A percentile compares a stretch with the other conserved stretches of the same genome.
Evolutionary conservation across 164 flowering plant species (phyloP).

Genomic region (Piper betle): DNA sequence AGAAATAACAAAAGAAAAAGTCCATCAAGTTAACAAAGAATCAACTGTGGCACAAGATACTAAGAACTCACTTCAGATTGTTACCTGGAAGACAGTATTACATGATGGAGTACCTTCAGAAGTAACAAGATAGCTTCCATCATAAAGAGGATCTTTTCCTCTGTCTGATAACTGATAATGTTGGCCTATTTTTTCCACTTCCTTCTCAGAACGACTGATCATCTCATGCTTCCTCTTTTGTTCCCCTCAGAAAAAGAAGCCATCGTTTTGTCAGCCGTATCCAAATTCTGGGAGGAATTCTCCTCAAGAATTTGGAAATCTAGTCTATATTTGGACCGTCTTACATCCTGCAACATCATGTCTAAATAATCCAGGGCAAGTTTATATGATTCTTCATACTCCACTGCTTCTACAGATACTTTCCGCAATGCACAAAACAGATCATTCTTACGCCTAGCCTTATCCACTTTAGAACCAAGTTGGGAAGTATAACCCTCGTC

Average conservation of each 20-base stretch:
- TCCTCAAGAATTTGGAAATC: neutral
- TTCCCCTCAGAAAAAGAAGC: neutral
- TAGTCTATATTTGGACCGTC: neutral
- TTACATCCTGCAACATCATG: neutral
- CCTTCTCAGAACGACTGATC: neutral
- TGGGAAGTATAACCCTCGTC: neutral
- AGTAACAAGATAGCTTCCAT: neutral
- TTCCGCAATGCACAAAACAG: neutral
- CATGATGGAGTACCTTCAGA: neutral
- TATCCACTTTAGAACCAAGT: neutral
- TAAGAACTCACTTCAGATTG: neutral
- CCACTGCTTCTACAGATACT: neutral
- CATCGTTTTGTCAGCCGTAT: neutral
- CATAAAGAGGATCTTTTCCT: neutral
- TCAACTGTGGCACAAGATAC: neutral
- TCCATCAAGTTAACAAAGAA: neutral
- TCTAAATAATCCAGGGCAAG: neutral
- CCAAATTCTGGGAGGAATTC: neutral
- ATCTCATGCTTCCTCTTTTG: neutral
- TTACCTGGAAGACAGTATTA: neutral
- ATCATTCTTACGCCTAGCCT: neutral
- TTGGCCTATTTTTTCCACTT: neutral
- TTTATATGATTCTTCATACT: conserved; percentile 1
- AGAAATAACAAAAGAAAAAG: neutral
- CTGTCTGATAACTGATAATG: neutral